Base-by-base conservation (phyloP, 2,329 filamentous ascomycete genomes). In the Aspergillus niger region DNA sequence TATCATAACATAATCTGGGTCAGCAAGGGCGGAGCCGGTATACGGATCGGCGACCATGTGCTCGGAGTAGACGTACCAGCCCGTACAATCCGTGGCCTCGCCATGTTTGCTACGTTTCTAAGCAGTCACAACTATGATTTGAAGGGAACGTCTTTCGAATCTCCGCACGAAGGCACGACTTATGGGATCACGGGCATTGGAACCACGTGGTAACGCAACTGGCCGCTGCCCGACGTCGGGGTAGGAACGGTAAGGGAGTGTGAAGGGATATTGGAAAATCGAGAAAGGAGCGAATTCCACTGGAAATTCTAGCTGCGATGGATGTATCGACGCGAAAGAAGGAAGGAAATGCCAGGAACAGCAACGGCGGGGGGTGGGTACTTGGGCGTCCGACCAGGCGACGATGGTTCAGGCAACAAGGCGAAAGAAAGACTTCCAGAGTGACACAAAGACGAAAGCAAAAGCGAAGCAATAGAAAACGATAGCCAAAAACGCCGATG, bases 31-130 rank as follows among this genome's bases (percentile, higher is more conserved):
- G 13, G 15, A 26, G 36, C 17, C 26, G 22, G 26, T 36, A 41
- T 41, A 5, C 6, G 22, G 24, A 49, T 39, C 32, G 17, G 26
- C 36, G 20, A 22, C 26, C 11, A 49, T 50, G 15, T 17, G 26
- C 15, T 28, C 26, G 8, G 28, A 17, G 24, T 10, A 28, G 38
- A 66, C 75, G 61, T 76, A 81, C 79, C 79, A 61, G 79, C 79
- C 69, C 79, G 74, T 58, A 81, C 74, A 58, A 81, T 78, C 62
- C 78, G 76, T 55, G 79, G 79, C 66, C 77, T 74, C 58, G 76
- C 72, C 77, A 79, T 79, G 13, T 24, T 60, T 55, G 55, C 36
- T n/a, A 48, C 17, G 15, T 22, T 61, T 72, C 64, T 20, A 43
- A 54, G 50, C 57, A 59, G 36, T 26, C 44, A 15, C 11, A 30